Base-by-base conservation (phyloP, 371 early-diverging fungal species). In the Mortierella sp. region DNA sequence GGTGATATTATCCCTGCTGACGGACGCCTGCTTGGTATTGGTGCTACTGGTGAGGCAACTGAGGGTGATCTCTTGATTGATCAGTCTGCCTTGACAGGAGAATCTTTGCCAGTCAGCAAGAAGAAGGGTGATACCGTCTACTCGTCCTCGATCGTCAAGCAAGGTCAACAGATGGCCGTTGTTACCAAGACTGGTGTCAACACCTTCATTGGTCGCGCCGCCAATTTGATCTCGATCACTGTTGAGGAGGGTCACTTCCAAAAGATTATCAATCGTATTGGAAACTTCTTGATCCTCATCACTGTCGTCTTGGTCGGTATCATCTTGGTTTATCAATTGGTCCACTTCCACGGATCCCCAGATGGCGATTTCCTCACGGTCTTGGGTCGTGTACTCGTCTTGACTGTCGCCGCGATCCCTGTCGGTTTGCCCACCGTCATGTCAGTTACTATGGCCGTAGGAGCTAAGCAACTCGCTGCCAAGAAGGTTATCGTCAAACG, bases 1-100 rank as follows among this genome's bases (percentile, higher is more conserved):
- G 99, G 99, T 65, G 97, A 97, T 84, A 97, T 96, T 66, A 88
- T 97, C 43, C 97, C 97, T 43, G 99, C 98, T 16, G 98, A 98
- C 84, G 91, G 87, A 45, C 90, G 94, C 36, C 83, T 97, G 41
- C 88, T 97, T 40, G 97, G 97, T 8, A 87, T 97, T 61, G 93
- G 91, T 50, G 92, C 91, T 52, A 92, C 92, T 5, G 96, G 96
- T 38, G 94, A 92, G 64, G 86, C 84, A 3, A 87, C 93, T 19
- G 95, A 94, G 48, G 89, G 88, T 19, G 87, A 91, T 58, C 85
- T 97, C 21, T 91, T 93, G 71, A 91, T 98, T 63, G 99, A 98
- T 86, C 98, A 98, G 85, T 93, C 98, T 55, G 95, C 97, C 4
- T 86, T 98, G n/a, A 98, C 98, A 4, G 99, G 94, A 60, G 99